phyloP scores from a whole-genome alignment of 176 grass and related monocot genomes.

The Zea mays region DNA sequence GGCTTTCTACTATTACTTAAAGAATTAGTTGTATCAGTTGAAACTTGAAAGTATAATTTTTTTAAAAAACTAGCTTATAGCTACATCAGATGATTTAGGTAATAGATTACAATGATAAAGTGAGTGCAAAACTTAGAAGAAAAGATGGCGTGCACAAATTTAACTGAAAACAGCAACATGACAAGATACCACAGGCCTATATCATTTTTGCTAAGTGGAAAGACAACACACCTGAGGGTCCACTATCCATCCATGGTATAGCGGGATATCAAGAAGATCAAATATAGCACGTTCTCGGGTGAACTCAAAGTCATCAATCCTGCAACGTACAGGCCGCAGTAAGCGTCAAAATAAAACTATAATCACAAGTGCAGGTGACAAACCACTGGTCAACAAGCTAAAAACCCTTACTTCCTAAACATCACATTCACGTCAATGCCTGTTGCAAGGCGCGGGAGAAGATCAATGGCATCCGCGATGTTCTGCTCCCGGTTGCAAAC shows the following conservation, averaged over 20 bases:
- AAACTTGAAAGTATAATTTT: not conserved
- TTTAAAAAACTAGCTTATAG: slow-evolving; percentile 10
- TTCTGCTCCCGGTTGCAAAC: slow-evolving; percentile 80
- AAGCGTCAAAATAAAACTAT: slow-evolving; percentile 22
- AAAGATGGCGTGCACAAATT: not conserved
- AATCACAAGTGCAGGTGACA: not conserved
- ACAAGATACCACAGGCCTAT: not conserved
- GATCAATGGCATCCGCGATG: slow-evolving; percentile 79
- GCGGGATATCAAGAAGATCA: slow-evolving; percentile 90
- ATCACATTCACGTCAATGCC: slow-evolving; percentile 93
- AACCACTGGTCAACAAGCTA: slow-evolving; percentile 11
- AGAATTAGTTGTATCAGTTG: not conserved
- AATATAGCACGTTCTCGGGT: slow-evolving; percentile 92
- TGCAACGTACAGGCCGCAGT: slow-evolving; percentile 28
- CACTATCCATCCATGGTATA: slow-evolving; percentile 97
- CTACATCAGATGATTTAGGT: slow-evolving; percentile 13
- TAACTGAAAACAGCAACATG: not conserved
- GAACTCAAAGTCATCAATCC: slow-evolving; percentile 98
- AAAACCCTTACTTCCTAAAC: slow-evolving; percentile 67
- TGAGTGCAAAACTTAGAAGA: slow-evolving; percentile 4
- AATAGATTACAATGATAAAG: not conserved
- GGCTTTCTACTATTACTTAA: slow-evolving; percentile 1
- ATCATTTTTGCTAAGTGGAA: not conserved
- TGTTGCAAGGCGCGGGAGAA: slow-evolving; percentile 68
- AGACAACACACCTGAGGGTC: slow-evolving; percentile 74